Conservation (phyloP, 2,329 filamentous ascomycete species). For the Fusarium poae region DNA sequence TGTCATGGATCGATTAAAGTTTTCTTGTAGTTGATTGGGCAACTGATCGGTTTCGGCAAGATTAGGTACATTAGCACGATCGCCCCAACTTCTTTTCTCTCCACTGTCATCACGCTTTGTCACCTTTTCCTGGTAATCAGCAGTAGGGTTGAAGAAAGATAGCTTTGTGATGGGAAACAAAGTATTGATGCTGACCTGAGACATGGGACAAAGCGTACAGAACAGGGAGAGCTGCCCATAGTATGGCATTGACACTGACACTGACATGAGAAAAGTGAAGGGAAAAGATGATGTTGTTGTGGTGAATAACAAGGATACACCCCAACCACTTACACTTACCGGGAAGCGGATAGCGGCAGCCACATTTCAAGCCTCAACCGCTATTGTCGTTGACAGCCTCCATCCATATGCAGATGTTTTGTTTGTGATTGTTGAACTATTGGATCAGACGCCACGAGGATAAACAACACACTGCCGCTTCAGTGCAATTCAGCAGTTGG, state of each 20-base stretch:
- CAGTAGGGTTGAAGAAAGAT: background rate
- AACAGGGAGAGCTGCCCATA: background rate
- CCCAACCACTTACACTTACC: conserved; percentile 14
- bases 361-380: conserved; percentile 34
- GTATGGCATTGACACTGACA: background rate
- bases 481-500: conserved; percentile 1
- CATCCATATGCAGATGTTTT: conserved; percentile 8
- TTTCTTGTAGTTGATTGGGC: conserved; percentile 41
- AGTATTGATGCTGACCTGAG: conserved; percentile 1
- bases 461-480: conserved; percentile 16
- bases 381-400: conserved; percentile 16
- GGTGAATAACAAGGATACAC: conserved; percentile 12
- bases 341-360: conserved; percentile 30
- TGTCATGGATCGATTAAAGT: background rate
- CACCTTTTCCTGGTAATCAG: conserved; percentile 7
- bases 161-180: background rate
- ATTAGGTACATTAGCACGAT: conserved; percentile 21
- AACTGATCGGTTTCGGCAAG: conserved; percentile 29
- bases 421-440: conserved; percentile 5
- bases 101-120: conserved; percentile 14
- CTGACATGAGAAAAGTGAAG: background rate
- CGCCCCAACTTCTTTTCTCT: conserved; percentile 12
- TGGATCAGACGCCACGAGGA: background rate
- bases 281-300: conserved; percentile 24
- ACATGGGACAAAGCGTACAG: conserved; percentile 23